Evolutionary conservation across 768 basidiomycete species (phyloP).

Genomic region (Rhizopogon roseolus): DNA sequence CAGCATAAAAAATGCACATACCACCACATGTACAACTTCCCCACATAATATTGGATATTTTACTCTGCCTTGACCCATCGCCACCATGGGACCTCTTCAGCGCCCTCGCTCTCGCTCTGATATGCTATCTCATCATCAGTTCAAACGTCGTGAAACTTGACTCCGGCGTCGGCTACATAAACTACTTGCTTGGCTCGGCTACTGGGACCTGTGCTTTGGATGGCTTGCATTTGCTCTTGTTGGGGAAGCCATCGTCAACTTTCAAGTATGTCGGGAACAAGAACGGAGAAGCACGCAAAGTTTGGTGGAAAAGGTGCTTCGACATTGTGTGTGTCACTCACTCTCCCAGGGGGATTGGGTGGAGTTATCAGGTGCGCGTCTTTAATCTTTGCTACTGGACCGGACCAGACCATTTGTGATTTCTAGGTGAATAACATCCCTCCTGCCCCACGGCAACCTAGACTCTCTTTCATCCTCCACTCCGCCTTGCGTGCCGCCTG

Average conservation of each 20-base stretch:
- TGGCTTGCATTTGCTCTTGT: background rate
- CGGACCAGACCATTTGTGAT: background rate
- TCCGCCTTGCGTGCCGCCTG: background rate
- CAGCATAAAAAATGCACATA: too few relatives aligned
- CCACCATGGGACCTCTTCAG: background rate
- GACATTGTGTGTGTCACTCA: background rate
- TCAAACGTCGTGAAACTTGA: background rate
- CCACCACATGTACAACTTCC: too few relatives aligned
- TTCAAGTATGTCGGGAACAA: background rate
- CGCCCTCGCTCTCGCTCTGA: background rate
- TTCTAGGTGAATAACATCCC: constrained; percentile 1
- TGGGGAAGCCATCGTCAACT: background rate
- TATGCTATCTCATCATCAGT: background rate
- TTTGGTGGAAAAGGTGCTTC: background rate
- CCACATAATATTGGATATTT: background rate
- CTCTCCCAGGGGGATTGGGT: constrained; percentile 4
- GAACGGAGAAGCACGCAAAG: background rate
- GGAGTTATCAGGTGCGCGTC: constrained; percentile 1
- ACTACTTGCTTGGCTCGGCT: background rate
- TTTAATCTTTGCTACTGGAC: background rate
- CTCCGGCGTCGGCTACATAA: constrained; percentile 1
- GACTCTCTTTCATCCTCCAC: background rate
- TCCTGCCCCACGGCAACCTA: background rate
- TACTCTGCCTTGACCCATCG: background rate
- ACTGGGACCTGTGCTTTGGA: background rate